Conservation (phyloP, 2,329 filamentous ascomycete species). For the Emmonsia crescens region DNA sequence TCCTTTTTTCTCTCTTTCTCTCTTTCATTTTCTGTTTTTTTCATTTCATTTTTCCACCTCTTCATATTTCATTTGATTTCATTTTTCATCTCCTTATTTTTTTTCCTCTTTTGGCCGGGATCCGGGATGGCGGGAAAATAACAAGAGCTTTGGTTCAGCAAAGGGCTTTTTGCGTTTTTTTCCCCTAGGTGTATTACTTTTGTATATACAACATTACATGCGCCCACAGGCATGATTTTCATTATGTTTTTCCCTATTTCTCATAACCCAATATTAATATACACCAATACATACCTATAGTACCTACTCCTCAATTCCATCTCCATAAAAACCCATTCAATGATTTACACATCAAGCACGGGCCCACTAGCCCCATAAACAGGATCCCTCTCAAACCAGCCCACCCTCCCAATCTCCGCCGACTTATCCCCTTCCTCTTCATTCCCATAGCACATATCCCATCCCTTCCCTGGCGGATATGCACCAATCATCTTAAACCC, state of each 20-base stretch:
- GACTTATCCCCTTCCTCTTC: slow-evolving; percentile 42
- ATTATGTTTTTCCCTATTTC: background rate
- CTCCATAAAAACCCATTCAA: slow-evolving; percentile 23
- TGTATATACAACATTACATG: slow-evolving; percentile 6
- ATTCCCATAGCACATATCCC: slow-evolving; percentile 64
- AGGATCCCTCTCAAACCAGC: slow-evolving; percentile 52
- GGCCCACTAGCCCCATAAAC: slow-evolving; percentile 48
- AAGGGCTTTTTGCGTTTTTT: background rate
- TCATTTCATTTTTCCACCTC: background rate
- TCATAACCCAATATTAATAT: background rate
- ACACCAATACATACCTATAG: background rate
- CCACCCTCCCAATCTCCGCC: slow-evolving; percentile 37
- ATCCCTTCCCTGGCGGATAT: slow-evolving; percentile 47
- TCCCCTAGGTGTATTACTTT: background rate
- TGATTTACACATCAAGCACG: slow-evolving; percentile 20
- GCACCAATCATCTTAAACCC: slow-evolving; percentile 58
- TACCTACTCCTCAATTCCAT: background rate
- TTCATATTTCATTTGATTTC: background rate
- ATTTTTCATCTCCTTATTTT: background rate
- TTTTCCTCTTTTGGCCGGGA: background rate
- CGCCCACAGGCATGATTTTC: background rate
- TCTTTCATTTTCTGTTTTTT: background rate
- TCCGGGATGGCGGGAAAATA: slow-evolving; percentile 3
- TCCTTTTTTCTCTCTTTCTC: background rate
- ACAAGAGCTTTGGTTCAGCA: background rate